These are phyloP conservation scores for Lentinus brumalis DNA, from an alignment of 768 basidiomycete species.

Conservation along the genomic window DNA sequence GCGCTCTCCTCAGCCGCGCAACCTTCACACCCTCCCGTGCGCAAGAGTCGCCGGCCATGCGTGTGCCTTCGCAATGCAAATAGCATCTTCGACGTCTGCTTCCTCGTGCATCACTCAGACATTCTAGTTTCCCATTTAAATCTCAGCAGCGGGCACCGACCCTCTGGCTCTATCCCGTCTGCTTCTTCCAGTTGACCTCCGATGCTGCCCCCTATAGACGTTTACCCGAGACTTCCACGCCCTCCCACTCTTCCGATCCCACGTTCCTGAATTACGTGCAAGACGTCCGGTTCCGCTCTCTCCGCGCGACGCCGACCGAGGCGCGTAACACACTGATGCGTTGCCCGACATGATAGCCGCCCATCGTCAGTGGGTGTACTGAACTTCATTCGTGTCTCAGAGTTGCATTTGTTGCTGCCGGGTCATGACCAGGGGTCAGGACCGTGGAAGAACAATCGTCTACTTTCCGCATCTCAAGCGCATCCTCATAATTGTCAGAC, in stretches of 20 bases:
- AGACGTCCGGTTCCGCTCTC: neutral
- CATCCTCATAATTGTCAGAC: no score
- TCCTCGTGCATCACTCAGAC: constrained; percentile 20
- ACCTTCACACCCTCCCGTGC: constrained; percentile 3
- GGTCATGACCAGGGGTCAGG: no score
- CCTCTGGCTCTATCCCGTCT: neutral
- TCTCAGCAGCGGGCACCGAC: neutral
- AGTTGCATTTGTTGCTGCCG: no score
- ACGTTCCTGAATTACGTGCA: neutral
- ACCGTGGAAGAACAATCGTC: no score
- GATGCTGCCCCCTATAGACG: constrained; percentile 1
- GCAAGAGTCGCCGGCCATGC: constrained; percentile 8
- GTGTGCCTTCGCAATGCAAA: constrained; percentile 12
- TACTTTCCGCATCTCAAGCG: no score
- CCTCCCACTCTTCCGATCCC: neutral
- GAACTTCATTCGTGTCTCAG: no score
- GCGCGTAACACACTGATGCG: no score
- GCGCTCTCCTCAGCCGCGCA: constrained; percentile 5
- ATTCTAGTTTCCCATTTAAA: neutral
- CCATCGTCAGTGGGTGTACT: neutral
- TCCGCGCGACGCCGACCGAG: neutral
- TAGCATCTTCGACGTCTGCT: constrained; percentile 14
- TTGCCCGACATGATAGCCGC: constrained; percentile 5
- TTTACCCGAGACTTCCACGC: neutral
- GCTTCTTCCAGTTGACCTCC: neutral